Evolutionary conservation across 306 rosid genomes (phyloP).

Genomic region (peach (Prunus persica)): Prunus_persica_NCBIv2 NC_034011.1:6590001-6590500

Average conservation of each 20-base stretch:
- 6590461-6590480: background rate
- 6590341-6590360: constrained; percentile 64
- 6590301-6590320: constrained; percentile 67
- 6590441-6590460: background rate
- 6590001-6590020: background rate
- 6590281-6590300: constrained; percentile 89
- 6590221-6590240: constrained; percentile 86
- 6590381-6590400: background rate
- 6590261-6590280: constrained; percentile 66
- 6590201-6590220: constrained; percentile 53
- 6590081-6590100: background rate
- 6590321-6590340: constrained; percentile 75
- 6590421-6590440: background rate
- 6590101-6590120: background rate
- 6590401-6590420: background rate
- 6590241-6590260: constrained; percentile 79
- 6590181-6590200: constrained; percentile 40
- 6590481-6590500: background rate
- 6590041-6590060: background rate
- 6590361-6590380: constrained; percentile 62
- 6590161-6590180: constrained; percentile 35
- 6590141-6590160: constrained; percentile 35
- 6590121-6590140: background rate
- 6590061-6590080: too few relatives aligned
- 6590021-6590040: background rate